Percentiles rank a stretch among this genome's conserved stretches.
Evolutionary conservation across 257 asterid genomes (phyloP).

Genomic region (Linaria vulgaris): DNA sequence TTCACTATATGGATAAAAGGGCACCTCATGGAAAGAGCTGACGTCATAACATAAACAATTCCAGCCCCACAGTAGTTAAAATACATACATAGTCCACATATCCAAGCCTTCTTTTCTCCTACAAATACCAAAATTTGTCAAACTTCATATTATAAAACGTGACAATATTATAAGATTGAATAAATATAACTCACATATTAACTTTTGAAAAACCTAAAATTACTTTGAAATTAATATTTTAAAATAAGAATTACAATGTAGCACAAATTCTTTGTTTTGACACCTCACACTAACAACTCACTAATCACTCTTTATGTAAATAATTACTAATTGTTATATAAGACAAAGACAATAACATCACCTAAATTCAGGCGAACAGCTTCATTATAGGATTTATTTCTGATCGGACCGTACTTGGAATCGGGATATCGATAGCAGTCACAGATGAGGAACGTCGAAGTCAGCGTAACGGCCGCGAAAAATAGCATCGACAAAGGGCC

Average conservation of each 20-base stretch:
- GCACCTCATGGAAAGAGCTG: slow-evolving; percentile 74
- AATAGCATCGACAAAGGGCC: slow-evolving; percentile 58
- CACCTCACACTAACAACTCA: no score
- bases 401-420: slow-evolving; percentile 46
- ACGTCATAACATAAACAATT: slow-evolving; percentile 70
- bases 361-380: slow-evolving; percentile 71
- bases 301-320: no score
- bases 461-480: slow-evolving; percentile 55
- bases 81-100: slow-evolving; percentile 61
- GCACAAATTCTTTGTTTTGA: no score
- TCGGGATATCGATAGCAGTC: slow-evolving; percentile 60
- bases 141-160: no score
- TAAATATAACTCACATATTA: no score
- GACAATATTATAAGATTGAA: no score
- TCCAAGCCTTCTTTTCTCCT: slow-evolving; percentile 67
- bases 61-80: slow-evolving; percentile 62
- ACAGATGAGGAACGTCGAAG: slow-evolving; percentile 54
- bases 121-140: slow-evolving; percentile 21
- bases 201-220: no score
- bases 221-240: no score
- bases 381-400: slow-evolving; percentile 54
- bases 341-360: slow-evolving; percentile 20
- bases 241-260: no score
- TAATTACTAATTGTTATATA: no score
- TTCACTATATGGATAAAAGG: neutral